Base-by-base conservation (phyloP, 2,329 filamentous ascomycete species). In the Apiospora arundinis region DNA sequence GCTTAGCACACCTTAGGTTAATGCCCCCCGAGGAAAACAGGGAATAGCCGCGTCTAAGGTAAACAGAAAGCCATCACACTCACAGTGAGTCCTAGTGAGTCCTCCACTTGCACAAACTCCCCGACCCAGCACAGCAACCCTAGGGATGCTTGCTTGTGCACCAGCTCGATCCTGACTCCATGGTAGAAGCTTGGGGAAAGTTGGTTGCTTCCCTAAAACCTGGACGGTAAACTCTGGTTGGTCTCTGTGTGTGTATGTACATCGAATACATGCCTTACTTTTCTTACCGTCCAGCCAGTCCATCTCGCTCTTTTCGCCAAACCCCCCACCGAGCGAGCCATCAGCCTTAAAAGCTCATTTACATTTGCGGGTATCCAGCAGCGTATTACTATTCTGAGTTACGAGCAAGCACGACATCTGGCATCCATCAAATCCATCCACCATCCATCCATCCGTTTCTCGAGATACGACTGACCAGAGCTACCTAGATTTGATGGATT, bases 281-380 rank as follows among this genome's bases (percentile, higher is more conserved):
- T 32, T 6, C 32, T 32, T 32, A 32, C 32, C 32, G 32, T 32
- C 32, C 42, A 4, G 42, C 40, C 25, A 18, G 37, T 23, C 21
- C 21, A 28, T 60, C 52, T 60, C 52, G 28, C 56, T 40, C 23
- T 32, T 21, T 63, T 63, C 8, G 4, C 9, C 4, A 32, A 9
- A 12, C 2, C 56, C 56, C 28, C 56, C 32, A 32, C 18, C 32
- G 28, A 63, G 18, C 32, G 32, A 63, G 56, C 56, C 56, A 63
- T 63, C 56, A 63, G 56, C 56, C 56, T 63, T 63, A 63, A 63
- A 23, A 40, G 32, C 56, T 63, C 56, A 63, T 63, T 32, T 40
- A 28, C 21, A 40, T 60, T 60, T 32, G 28, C 52, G 49, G 49
- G 49, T 56, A 18, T 32, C 14, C 49, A 56, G 52, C 28, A 37